Percentiles rank a stretch among this genome's conserved stretches.
These are phyloP conservation scores for Francoa sonchifolia DNA, from an alignment of 441 rosid genomes.

Conservation along the genomic window DNA sequence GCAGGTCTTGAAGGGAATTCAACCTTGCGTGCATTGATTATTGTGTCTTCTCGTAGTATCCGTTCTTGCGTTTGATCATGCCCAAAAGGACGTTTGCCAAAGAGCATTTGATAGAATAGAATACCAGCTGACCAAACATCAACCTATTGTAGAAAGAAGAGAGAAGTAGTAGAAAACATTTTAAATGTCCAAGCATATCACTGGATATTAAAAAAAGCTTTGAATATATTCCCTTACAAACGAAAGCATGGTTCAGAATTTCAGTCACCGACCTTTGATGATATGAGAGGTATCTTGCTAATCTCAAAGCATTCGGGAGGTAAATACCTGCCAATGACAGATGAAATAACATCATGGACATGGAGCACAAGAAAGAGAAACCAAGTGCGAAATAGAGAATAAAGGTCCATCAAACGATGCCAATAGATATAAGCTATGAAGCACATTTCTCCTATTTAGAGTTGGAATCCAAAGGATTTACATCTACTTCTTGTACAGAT, in stretches of 20 bases:
- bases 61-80: conserved; percentile 97
- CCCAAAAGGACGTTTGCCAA: conserved; percentile 94
- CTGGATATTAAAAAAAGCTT: no score
- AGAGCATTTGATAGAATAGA: conserved; percentile 88
- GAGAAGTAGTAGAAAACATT: neutral
- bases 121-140: conserved; percentile 99
- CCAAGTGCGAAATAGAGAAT: neutral
- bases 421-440: no score
- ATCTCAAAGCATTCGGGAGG: conserved; percentile 99
- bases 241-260: no score
- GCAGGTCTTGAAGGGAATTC: conserved; percentile 94
- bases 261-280: conserved; percentile 63
- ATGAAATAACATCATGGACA: neutral
- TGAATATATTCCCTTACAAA: no score
- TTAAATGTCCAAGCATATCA: no score
- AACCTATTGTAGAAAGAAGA: conserved; percentile 34
- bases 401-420: conserved; percentile 1
- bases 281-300: conserved; percentile 79
- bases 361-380: neutral
- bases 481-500: no score
- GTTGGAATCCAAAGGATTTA: no score
- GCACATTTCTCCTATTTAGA: no score
- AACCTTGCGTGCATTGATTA: conserved; percentile 88
- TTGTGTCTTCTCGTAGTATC: conserved; percentile 89
- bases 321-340: conserved; percentile 53